These are phyloP conservation scores for Vaccinium macrocarpon DNA, from an alignment of 148 eudicot genomes.

Conservation along the genomic window DNA sequence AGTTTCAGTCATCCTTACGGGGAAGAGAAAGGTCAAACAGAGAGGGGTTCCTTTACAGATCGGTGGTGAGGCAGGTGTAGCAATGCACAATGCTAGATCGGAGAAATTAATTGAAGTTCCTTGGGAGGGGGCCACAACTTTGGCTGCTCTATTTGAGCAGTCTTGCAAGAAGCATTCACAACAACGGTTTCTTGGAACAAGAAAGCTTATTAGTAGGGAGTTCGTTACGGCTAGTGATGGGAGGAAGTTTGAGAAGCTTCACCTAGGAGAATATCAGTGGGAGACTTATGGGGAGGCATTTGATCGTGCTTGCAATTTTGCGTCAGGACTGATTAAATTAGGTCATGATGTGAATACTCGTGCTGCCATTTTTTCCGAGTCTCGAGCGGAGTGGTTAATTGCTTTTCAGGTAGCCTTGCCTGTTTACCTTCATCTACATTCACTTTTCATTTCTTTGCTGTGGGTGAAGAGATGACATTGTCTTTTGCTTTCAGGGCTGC, in stretches of 20 bases:
- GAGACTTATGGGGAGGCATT: constrained; percentile 70
- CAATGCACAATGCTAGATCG: constrained; percentile 71
- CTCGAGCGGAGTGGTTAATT: constrained; percentile 92
- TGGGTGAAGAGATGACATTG: neutral
- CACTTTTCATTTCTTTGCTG: neutral
- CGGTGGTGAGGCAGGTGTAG: constrained; percentile 70
- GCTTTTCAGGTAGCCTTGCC: constrained; percentile 63
- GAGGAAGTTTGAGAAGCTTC: constrained; percentile 92
- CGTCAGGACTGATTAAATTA: constrained; percentile 78
- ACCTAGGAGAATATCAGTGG: constrained; percentile 87
- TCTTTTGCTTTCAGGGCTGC: constrained; percentile 64
- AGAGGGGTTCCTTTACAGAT: constrained; percentile 74
- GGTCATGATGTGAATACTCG: constrained; percentile 85
- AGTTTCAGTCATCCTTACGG: constrained; percentile 44
- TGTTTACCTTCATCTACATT: constrained; percentile 12
- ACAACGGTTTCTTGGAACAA: constrained; percentile 67
- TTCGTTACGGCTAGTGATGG: constrained; percentile 67
- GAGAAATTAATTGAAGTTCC: constrained; percentile 67
- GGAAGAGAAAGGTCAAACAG: constrained; percentile 60
- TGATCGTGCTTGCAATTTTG: constrained; percentile 73
- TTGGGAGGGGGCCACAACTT: constrained; percentile 86
- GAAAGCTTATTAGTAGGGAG: constrained; percentile 59
- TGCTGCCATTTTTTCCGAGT: constrained; percentile 87
- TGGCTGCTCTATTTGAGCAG: constrained; percentile 89
- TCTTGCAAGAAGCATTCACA: constrained; percentile 66